These are phyloP conservation scores for Leersia perrieri DNA, from an alignment of 176 grass and related monocot genomes.

Conservation along the genomic window DNA sequence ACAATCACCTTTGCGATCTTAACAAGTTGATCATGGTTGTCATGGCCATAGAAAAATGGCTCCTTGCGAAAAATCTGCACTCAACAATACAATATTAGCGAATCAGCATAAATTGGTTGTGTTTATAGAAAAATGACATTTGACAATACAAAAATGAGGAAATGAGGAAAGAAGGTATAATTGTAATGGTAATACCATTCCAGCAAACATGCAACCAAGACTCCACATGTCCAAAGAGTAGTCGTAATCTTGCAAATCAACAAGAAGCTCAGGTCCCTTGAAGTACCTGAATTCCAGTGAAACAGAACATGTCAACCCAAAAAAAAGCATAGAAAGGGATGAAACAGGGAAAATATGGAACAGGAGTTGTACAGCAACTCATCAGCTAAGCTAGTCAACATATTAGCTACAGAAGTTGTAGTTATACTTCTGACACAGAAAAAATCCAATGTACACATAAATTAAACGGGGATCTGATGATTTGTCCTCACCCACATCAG, in stretches of 20 bases:
- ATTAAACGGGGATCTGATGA: no score
- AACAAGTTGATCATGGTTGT: constrained; percentile 80
- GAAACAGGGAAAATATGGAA: background rate
- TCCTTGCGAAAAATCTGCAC: constrained; percentile 81
- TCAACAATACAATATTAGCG: background rate
- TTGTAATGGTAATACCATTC: constrained; percentile 53
- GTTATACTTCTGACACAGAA: background rate
- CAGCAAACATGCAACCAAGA: constrained; percentile 92
- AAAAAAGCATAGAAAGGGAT: background rate
- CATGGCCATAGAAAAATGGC: constrained; percentile 81
- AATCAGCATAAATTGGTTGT: background rate
- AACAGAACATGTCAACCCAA: background rate
- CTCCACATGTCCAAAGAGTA: constrained; percentile 95
- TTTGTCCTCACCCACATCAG: no score
- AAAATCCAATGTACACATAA: background rate
- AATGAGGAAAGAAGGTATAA: background rate
- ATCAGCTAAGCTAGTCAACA: constrained; percentile 11
- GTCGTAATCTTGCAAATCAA: constrained; percentile 87
- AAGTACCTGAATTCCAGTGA: constrained; percentile 61
- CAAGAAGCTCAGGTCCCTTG: constrained; percentile 83
- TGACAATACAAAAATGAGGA: background rate
- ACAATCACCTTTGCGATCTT: constrained; percentile 70
- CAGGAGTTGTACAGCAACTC: background rate
- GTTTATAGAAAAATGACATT: background rate
- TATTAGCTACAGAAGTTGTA: background rate